Evolutionary conservation across 2,329 filamentous ascomycete species (phyloP), one percentile per base, ranked within the genome.

Genomic region (Phoma sp.): DNA sequence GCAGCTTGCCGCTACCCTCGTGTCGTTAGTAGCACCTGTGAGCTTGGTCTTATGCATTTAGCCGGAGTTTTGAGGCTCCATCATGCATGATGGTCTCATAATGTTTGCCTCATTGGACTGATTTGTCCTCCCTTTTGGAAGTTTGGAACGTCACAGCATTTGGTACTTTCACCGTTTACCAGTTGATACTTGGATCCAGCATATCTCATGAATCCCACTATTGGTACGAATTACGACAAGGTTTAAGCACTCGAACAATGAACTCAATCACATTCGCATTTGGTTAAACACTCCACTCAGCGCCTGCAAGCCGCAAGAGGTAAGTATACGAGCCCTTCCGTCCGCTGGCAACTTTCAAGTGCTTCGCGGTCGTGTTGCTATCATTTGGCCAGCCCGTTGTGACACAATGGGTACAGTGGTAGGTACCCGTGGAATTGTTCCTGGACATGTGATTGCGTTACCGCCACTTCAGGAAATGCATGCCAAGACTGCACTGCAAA

Each of bases 151-250:
- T 48, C 25, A 47, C 53, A 30, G 21, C 46, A 29, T 42, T 59
- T 57, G 53, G 49, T 52, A 47, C 36, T 47, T 39, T 42, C 30
- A 21, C 14, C 40, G 17, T 20, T 36, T 18, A 21, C 26, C 33
- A 34, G n/a, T 53, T 47, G 32, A 29, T 50, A 38, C 48, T 51
- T 53, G 53, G 48, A 61, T 40, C 33, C 45, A 54, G 34, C 33
- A 14, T 20, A 45, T 46, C 32, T 48, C 48, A 56, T 54, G 42
- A 59, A 56, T 50, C 53, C 45, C 49, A 56, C 47, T 37, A 38
- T 61, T 56, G 48, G 50, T 60, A 63, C 52, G 60, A 63, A 60
- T 64, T 45, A 66, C 57, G 64, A 67, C 47, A 34, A 49, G 46
- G 38, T 53, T 58, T 37, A 47, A 9, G 42, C 40, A 51, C 56